Percentiles rank a stretch among this genome's conserved stretches.
These are phyloP conservation scores for Zymoseptoria pseudotritici DNA, from an alignment of 2,329 filamentous ascomycete genomes.

Conservation along the genomic window DNA sequence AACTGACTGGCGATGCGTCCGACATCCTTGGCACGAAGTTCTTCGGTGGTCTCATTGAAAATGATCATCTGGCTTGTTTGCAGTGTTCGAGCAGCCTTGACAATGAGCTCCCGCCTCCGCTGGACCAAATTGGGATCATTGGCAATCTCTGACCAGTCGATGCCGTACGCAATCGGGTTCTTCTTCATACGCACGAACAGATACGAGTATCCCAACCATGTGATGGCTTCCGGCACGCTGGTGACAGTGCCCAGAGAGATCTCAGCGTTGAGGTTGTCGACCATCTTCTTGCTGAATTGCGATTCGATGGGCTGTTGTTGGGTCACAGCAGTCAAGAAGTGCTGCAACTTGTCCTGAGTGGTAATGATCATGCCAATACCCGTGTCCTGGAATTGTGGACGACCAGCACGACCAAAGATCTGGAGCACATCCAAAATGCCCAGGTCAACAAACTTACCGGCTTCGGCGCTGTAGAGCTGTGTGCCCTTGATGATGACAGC, in stretches of 20 bases:
- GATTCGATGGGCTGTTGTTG: constrained; percentile 96
- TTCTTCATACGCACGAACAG: constrained; percentile 93
- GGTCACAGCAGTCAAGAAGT: constrained; percentile 88
- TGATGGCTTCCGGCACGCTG: constrained; percentile 83
- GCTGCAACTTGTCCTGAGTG: constrained; percentile 82
- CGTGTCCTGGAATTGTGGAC: constrained; percentile 93
- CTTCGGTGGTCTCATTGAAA: constrained; percentile 90
- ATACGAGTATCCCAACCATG: constrained; percentile 97
- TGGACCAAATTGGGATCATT: constrained; percentile 86
- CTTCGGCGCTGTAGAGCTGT: constrained; percentile 91
- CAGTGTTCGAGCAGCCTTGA: constrained; percentile 77
- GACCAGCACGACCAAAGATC: constrained; percentile 95
- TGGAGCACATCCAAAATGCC: constrained; percentile 95
- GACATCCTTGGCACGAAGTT: constrained; percentile 87
- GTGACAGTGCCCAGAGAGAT: constrained; percentile 91
- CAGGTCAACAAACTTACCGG: constrained; percentile 92
- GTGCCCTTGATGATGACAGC: constrained; percentile 98
- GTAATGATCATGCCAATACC: constrained; percentile 98
- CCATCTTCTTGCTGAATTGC: constrained; percentile 85
- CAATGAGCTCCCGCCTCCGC: constrained; percentile 74
- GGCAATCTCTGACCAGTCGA: constrained; percentile 83
- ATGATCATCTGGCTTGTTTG: constrained; percentile 98
- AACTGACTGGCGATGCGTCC: constrained; percentile 95
- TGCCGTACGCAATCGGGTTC: constrained; percentile 86
- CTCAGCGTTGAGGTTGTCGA: constrained; percentile 95